Evolutionary conservation across 768 basidiomycete species (phyloP).

Genomic region (Auricularia auricula-judae): DNA sequence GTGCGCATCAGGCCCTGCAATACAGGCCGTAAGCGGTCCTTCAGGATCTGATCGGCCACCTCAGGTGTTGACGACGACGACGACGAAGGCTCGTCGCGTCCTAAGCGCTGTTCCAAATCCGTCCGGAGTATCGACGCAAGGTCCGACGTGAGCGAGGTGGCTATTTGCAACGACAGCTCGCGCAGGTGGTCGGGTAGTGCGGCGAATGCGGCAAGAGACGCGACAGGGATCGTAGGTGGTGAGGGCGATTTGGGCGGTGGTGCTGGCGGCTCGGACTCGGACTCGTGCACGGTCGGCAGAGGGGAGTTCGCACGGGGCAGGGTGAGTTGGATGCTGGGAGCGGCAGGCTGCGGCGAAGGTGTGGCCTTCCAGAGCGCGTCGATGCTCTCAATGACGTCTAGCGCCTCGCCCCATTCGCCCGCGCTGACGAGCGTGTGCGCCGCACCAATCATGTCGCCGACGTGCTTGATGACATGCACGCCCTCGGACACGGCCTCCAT

Average conservation of each 20-base stretch:
- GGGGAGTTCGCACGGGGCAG: constrained; percentile 13
- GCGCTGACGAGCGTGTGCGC: constrained; percentile 64
- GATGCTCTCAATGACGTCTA: constrained; percentile 62
- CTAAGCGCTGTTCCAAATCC: constrained; percentile 51
- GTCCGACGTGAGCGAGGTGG: constrained; percentile 64
- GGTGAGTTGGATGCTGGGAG: constrained; percentile 7
- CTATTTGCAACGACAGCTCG: constrained; percentile 64
- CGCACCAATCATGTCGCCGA: constrained; percentile 68
- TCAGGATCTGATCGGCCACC: constrained; percentile 33
- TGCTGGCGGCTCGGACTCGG: constrained; percentile 16
- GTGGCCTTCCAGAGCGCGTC: constrained; percentile 41
- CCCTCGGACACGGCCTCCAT: constrained; percentile 51
- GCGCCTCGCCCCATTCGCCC: constrained; percentile 81
- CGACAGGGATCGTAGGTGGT: constrained; percentile 41
- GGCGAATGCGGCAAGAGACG: constrained; percentile 60
- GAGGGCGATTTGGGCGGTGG: constrained; percentile 13
- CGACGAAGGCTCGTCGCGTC: constrained; percentile 11
- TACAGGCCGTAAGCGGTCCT: constrained; percentile 59
- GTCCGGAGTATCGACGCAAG: constrained; percentile 57
- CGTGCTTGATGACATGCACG: constrained; percentile 50
- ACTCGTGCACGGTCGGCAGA: constrained; percentile 28
- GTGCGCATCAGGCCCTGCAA: constrained; percentile 70
- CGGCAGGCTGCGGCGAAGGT: constrained; percentile 5
- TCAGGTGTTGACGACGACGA: not conserved
- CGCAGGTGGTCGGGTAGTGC: constrained; percentile 65